Conservation (phyloP, 345 rosid genomes). For the Citrus mangshanensis region DNA sequence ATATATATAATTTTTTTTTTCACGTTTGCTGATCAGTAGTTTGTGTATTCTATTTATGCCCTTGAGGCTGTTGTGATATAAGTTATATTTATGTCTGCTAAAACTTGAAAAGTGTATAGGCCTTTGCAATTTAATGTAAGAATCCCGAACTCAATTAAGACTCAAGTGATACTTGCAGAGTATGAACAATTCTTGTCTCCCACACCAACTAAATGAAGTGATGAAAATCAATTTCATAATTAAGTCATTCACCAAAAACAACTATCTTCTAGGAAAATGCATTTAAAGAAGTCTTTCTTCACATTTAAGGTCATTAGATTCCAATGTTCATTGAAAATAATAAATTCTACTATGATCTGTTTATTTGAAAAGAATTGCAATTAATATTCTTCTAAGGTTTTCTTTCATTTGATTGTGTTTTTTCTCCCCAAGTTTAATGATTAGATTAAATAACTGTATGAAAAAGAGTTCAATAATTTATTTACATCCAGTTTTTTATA, state of each 20-base stretch:
- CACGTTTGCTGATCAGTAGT: too few relatives aligned
- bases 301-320: conserved; percentile 16
- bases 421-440: not conserved
- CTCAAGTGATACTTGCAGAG: conserved; percentile 11
- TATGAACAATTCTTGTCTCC: conserved; percentile 14
- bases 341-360: conserved; percentile 1
- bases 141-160: conserved; percentile 19
- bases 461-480: not conserved
- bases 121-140: not conserved
- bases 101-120: not conserved
- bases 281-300: conserved; percentile 26
- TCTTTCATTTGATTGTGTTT: not conserved
- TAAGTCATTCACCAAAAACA: conserved; percentile 20
- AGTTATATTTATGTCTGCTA: not conserved
- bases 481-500: not conserved
- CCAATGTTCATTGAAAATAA: not conserved
- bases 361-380: not conserved
- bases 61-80: too few relatives aligned
- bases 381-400: not conserved
- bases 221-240: conserved; percentile 21
- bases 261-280: conserved; percentile 9
- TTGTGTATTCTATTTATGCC: too few relatives aligned
- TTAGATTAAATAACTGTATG: not conserved
- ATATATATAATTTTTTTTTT: too few relatives aligned
- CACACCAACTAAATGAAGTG: conserved; percentile 17